Base-by-base conservation (phyloP, 1,284 basidiomycete genomes). In the Vanrija sp. region DNA sequence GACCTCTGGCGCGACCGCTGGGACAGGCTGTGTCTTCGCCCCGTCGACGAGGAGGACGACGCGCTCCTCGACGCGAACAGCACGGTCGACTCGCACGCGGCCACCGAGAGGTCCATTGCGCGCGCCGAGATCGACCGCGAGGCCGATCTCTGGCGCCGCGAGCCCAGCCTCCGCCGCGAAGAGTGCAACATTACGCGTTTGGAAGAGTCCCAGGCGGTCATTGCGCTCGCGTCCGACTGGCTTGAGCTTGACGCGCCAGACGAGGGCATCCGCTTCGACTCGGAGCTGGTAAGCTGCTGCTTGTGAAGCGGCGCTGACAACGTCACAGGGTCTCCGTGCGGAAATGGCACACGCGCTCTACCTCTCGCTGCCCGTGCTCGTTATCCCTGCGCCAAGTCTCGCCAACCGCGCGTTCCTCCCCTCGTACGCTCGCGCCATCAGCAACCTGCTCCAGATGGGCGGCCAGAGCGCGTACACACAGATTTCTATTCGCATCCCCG, bases 341-440 rank as follows among this genome's bases (percentile, higher is more conserved):
- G 95, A 99, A 75, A 80, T 97, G 14, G 83, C 89, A 1, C 97
- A 95, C 67, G 93, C 94, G 0, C 85, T 91, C 0, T 97, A 98
- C 77, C 84, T 99, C 57, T 88, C 89, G 61, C 82, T 97, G 21
- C 84, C 85, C 25, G 86, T 86, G 26, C 85, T 89, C 19, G 86
- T 99, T 63, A 82, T 98, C 3, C 94, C 95, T n/a, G 83, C 91
- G 3, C 77, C 77, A 19, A 60, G 63, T 8, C 91, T 94, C 0
- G 84, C 88, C 54, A 90, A 94, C 71, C 84, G 91, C 45, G 84
- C 84, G 3, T 85, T 88, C 70, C 83, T 94, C 34, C 86, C 91
- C 18, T 92, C 93, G 45, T 99, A 98, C 71, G 96, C 92, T 15
- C 86, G 96, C 51, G 87, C 88, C 29, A 82, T 99, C 70, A 87